These are phyloP conservation scores for Nitzschia inconspicua DNA, from an alignment of 108 stramenopile species.

Conservation along the genomic window DNA sequence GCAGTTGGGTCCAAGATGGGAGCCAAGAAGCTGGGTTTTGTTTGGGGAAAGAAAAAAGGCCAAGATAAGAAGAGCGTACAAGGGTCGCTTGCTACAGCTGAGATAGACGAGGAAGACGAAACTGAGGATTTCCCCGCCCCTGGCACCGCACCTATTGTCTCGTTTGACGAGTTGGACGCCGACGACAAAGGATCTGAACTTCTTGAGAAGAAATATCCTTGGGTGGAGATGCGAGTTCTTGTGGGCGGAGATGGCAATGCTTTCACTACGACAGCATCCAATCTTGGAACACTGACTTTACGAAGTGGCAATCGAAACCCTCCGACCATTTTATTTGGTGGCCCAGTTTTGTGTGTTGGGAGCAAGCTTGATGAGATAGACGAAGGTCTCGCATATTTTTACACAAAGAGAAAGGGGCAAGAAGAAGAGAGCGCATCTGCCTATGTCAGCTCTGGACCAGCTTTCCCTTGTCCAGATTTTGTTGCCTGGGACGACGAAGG, in stretches of 20 bases:
- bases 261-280: conserved; percentile 49
- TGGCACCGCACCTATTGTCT: conserved; percentile 6
- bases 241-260: conserved; percentile 51
- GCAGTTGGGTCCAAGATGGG: conserved; percentile 23
- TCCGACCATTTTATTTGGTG: conserved; percentile 72
- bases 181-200: conserved; percentile 8
- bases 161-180: background rate
- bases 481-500: conserved; percentile 83
- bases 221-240: conserved; percentile 60
- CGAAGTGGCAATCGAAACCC: conserved; percentile 66
- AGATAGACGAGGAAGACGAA: conserved; percentile 22
- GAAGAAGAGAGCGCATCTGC: conserved; percentile 50
- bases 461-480: conserved; percentile 75
- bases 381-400: conserved; percentile 70
- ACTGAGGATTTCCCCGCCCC: conserved; percentile 1
- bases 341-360: conserved; percentile 75
- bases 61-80: conserved; percentile 23
- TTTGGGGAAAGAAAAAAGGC: conserved; percentile 14
- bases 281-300: conserved; percentile 55
- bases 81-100: conserved; percentile 10
- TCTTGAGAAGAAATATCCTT: conserved; percentile 28
- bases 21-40: conserved; percentile 18
- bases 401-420: conserved; percentile 47
- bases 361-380: conserved; percentile 38
- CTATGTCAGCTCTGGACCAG: conserved; percentile 63